Evolutionary conservation across 2,329 filamentous ascomycete species (phyloP), one percentile per base, ranked within the genome.

Genomic region (Cladophialophora carrionii): DNA sequence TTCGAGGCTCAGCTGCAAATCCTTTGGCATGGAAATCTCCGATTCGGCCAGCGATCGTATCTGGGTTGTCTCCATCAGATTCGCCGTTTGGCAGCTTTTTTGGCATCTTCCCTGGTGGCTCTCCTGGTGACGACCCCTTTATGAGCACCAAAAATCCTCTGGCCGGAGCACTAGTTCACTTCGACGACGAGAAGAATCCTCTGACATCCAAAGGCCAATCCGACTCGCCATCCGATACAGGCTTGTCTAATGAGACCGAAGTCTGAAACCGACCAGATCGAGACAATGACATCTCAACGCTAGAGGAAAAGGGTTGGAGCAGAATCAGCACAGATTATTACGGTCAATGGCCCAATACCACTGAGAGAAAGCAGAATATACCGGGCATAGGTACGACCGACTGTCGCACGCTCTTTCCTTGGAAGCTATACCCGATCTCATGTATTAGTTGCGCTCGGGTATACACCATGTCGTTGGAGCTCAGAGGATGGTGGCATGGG

Each of bases 91-190:
- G 61, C 26, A 63, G 54, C 56, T 62, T 68, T 54, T 64, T 68
- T 48, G 59, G 63, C 10, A 24, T 69, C 14, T 68, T 70, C 29
- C 54, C 63, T 17, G 29, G 56, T 12, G 60, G 52, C 20, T 49
- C 56, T 2, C 57, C 43, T 26, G 48, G 49, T 48, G 63, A 69
- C 22, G 69, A 71, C 46, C 69, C 69, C 7, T 71, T 69, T 43
- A 58, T 65, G 24, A 60, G 48, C 22, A 65, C 63, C 52, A 66
- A 63, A 53, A 71, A 71, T 52, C 69, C 67, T 22, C 51, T 71
- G 48, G 57, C 58, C 10, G 65, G 61, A 22, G 67, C 69, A 48
- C 57, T 68, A 51, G 57, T 54, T 26, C 64, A 65, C 22, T 61
- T 69, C n/a, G 67, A 61, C n/a, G 59, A 56, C n/a, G 58, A 61